Evolutionary conservation across 257 asterid genomes (phyloP).

Genomic region (Lycium barbarum): DNA sequence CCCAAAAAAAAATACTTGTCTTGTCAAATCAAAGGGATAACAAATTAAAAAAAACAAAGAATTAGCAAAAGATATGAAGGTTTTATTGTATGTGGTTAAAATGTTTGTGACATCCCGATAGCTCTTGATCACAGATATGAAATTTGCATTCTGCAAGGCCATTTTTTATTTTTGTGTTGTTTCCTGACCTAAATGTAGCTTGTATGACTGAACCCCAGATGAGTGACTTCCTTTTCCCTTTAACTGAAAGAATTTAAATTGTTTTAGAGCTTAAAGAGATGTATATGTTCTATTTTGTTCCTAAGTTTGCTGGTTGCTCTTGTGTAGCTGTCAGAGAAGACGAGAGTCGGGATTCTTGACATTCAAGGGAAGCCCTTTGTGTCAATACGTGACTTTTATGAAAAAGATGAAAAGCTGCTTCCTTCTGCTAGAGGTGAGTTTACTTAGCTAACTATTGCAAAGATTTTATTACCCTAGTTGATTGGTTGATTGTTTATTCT

Average conservation of each 20-base stretch:
- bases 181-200: not conserved
- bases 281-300: conserved; percentile 2
- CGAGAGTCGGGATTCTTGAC: conserved; percentile 57
- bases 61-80: not conserved
- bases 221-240: not conserved
- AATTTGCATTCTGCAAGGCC: not conserved
- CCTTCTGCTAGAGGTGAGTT: conserved; percentile 54
- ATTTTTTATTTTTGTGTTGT: not conserved
- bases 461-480: not conserved
- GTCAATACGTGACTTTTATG: conserved; percentile 55
- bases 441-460: not conserved
- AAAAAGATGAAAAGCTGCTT: conserved; percentile 53
- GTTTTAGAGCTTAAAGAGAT: not conserved
- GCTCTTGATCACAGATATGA: not conserved
- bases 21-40: not conserved
- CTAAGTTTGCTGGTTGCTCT: conserved; percentile 29
- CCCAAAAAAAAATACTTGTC: not conserved
- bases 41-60: not conserved
- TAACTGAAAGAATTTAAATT: not conserved
- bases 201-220: not conserved
- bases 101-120: not conserved
- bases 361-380: conserved; percentile 51
- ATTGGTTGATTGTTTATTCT: not conserved
- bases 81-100: not conserved
- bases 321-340: conserved; percentile 56